These are phyloP conservation scores for Xanthoceras sorbifolium DNA, from an alignment of 345 rosid species.

Conservation along the genomic window DNA sequence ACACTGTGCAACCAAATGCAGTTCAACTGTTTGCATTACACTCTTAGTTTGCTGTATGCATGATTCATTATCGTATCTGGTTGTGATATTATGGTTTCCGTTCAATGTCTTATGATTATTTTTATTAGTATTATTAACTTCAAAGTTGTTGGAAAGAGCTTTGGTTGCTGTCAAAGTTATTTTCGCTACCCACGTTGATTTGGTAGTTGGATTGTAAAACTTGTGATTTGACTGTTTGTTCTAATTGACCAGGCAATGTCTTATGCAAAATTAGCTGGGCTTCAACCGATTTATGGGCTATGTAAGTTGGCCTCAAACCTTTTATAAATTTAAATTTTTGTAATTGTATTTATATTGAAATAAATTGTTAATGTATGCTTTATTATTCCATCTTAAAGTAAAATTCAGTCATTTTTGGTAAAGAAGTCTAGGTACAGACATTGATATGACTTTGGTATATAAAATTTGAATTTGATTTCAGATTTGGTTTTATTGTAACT, in stretches of 20 bases:
- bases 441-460: not conserved
- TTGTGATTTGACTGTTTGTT: slow-evolving; percentile 27
- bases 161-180: not conserved
- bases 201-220: slow-evolving; percentile 1
- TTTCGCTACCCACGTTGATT: slow-evolving; percentile 2
- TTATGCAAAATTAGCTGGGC: slow-evolving; percentile 97
- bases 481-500: not conserved
- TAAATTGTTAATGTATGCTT: not conserved
- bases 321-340: not conserved
- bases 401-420: not conserved
- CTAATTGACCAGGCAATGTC: slow-evolving; percentile 89
- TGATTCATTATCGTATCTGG: not conserved
- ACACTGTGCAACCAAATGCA: not conserved
- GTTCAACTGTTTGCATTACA: not conserved
- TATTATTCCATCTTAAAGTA: not conserved
- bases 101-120: not conserved
- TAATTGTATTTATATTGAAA: not conserved
- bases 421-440: not conserved
- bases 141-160: not conserved
- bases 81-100: not conserved
- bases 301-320: slow-evolving; percentile 57
- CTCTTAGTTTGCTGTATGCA: not conserved
- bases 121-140: not conserved
- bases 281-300: slow-evolving; percentile 84
- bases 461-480: not conserved